These are phyloP conservation scores for Limtongozyma cylindracea DNA, from an alignment of 805 yeast genomes.

Conservation along the genomic window DNA sequence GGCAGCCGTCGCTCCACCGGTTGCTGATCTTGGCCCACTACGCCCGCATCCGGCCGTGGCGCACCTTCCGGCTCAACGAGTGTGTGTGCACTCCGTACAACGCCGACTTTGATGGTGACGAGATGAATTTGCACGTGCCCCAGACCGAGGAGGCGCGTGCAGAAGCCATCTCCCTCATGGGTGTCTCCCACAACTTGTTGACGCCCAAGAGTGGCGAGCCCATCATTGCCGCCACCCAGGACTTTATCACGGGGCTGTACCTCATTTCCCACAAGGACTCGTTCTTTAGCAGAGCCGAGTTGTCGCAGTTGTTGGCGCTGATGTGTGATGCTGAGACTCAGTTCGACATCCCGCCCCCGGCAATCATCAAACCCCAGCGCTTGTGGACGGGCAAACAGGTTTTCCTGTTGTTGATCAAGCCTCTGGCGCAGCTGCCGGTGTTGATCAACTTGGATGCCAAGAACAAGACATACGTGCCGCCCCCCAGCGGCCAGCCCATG, in stretches of 20 bases:
- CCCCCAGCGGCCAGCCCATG: conserved; percentile 31
- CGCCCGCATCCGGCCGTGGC: conserved; percentile 93
- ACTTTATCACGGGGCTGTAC: conserved; percentile 92
- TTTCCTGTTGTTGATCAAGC: conserved; percentile 66
- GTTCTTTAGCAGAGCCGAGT: conserved; percentile 69
- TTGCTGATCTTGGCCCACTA: conserved; percentile 84
- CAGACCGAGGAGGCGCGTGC: conserved; percentile 98
- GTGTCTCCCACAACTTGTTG: conserved; percentile 79
- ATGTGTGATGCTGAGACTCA: conserved; percentile 84
- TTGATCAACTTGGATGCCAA: conserved; percentile 84
- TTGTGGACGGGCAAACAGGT: conserved; percentile 98
- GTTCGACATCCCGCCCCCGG: conserved; percentile 89
- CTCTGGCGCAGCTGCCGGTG: conserved; percentile 54
- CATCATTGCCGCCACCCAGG: conserved; percentile 98
- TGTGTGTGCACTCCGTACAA: conserved; percentile 99
- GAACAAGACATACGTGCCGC: conserved; percentile 72
- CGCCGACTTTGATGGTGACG: conserved; percentile 99
- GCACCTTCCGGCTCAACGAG: conserved; percentile 89
- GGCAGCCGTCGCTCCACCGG: conserved; percentile 95
- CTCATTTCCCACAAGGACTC: conserved; percentile 83
- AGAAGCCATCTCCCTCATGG: conserved; percentile 96
- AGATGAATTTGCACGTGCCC: conserved; percentile 96
- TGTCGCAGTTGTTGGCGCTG: conserved; percentile 69
- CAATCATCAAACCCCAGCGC: conserved; percentile 68
- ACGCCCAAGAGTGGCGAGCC: conserved; percentile 99